These are phyloP conservation scores for Colletotrichum viniferum DNA, from an alignment of 2,329 filamentous ascomycete species.

Conservation along the genomic window DNA sequence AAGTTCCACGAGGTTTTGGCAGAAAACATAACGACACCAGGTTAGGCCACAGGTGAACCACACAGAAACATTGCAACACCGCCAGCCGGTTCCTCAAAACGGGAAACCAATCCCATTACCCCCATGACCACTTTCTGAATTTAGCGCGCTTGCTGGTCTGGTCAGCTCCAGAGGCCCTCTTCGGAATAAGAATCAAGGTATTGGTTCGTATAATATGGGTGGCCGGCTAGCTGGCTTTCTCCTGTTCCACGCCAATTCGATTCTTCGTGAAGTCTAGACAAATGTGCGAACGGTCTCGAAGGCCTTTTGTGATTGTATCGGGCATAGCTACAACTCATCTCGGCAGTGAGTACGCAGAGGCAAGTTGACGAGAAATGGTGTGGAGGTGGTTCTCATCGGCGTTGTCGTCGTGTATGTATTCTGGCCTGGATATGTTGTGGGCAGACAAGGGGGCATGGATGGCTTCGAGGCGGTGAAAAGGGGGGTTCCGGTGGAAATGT, in stretches of 20 bases:
- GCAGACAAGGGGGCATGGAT: too few species aligned
- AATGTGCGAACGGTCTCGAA: neutral
- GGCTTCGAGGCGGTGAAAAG: too few species aligned
- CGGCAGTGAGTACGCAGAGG: too few species aligned
- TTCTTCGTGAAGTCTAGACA: neutral
- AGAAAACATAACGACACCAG: neutral
- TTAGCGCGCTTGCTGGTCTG: neutral
- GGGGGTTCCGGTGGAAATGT: too few species aligned
- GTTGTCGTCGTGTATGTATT: fast-evolving
- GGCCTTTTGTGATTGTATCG: neutral
- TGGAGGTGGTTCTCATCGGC: fast-evolving
- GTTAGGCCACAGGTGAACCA: neutral
- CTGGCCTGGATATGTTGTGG: neutral
- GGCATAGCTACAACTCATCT: too few species aligned
- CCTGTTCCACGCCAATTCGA: neutral
- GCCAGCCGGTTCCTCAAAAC: neutral
- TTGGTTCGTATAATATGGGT: neutral
- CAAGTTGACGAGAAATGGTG: too few species aligned
- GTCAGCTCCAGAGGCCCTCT: neutral
- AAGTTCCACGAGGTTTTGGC: neutral
- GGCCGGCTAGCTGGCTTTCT: neutral
- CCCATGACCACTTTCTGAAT: neutral
- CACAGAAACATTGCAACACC: neutral
- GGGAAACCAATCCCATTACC: neutral
- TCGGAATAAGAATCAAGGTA: neutral